Base-by-base conservation (phyloP, 1,284 basidiomycete genomes). In the Meripilus lineatus region DNA sequence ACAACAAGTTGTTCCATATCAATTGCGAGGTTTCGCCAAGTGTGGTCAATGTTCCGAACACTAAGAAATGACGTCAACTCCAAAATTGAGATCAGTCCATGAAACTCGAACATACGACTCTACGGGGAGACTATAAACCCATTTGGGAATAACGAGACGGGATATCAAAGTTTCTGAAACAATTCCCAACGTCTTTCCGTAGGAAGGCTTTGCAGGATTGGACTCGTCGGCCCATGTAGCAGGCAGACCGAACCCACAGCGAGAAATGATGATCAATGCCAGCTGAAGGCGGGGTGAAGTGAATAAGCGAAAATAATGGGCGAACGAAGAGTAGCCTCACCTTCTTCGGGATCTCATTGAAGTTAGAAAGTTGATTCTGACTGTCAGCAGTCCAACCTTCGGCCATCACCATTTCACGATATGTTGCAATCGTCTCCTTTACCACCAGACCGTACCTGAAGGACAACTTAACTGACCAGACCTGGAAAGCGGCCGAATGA, bases 201-300 rank as follows among this genome's bases (percentile, higher is more conserved):
- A n/a, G 4, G 44, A 40, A n/a, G 25, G 34, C 13, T 46, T 45
- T 10, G 32, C 8, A 13, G 6, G 32, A 11, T 39, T 28, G 2
- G n/a, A 4, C 10, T 38, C 45, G n/a, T 49, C 18, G 21, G 14
- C 40, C 48, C 48, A 50, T 20, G 24, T 17, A 3, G 43, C n/a
- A 2, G n/a, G 30, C 33, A 50, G 35, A 20, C 45, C 43, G 38
- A 50, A 50, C 3, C 45, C 48, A 25, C 48, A 50, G 21, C 47
- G 24, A 6, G 48, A 32, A 26, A 50, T 45, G 26, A 47, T 40
- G n/a, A 47, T 22, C 32, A 47, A 26, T 3, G 48, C 48, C 14
- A 50, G 30, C 48, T 47, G 15, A 22, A 18, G 15, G 32, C 8
- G 18, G 32, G 4, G 24, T 8, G n/a, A n/a, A 18, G 20, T 14